Base-by-base conservation (phyloP, 331 rosid species). In the Cydonia oblonga region DNA sequence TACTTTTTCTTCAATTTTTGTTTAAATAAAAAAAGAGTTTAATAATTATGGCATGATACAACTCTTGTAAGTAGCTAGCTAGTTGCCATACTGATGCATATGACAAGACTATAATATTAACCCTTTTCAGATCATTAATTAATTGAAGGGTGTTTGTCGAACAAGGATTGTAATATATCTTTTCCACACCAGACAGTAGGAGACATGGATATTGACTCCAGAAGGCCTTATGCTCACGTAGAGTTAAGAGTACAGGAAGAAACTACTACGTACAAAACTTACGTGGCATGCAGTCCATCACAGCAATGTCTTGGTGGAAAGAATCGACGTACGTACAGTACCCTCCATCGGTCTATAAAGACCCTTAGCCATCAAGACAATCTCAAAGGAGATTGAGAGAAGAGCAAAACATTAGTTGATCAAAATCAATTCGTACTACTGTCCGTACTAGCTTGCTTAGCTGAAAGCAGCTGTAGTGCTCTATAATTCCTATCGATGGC, bases 201-300 rank as follows among this genome's bases (percentile, higher is more conserved):
- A 83, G 84, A 88, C 93, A 90, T 9, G 71, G 96, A 89, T 83
- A 82, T 73, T 66, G 86, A 88, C 84, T 71, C 72, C 71, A 65
- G 58, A 78, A 74, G 83, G 81, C 86, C 79, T 75, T 66, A 64
- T 44, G 73, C 74, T 81, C 69, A 52, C 74, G 26, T 80, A 69
- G 75, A 76, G 70, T 40, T 40, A 40, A 40, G 46, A 3, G 46
- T 12, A 40, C 15, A 40, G 46, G 15, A 40, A 40, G 46, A 40
- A 68, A 78, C 70, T 76, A 64, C 80, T 64, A 74, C 44, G 44
- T 38, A 38, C 26, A 56, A 40, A 51, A 3, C 24, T 59, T 70
- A 68, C 15, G 76, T 65, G 77, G 51, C 46, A 40, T 40, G 46
- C 29, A 40, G 15, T 66, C 79, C 68, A 79, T 64, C 75, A 63